These are phyloP conservation scores for Sordariomycetes sp. DNA, from an alignment of 2,329 filamentous ascomycete species.

Conservation along the genomic window DNA sequence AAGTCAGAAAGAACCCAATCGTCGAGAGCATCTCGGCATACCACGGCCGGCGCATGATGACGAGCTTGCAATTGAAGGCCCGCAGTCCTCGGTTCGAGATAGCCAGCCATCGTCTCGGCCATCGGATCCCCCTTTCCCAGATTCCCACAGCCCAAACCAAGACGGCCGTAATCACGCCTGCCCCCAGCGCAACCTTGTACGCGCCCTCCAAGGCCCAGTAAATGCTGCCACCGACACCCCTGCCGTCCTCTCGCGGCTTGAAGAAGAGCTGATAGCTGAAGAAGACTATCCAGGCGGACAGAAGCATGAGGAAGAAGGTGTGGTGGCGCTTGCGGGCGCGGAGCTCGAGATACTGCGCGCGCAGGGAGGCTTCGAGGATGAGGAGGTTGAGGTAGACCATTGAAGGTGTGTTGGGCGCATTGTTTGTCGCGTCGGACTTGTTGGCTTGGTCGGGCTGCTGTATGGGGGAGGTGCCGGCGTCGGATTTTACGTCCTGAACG, in stretches of 20 bases:
- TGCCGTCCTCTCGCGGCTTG: slow-evolving; percentile 90
- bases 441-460: slow-evolving; percentile 22
- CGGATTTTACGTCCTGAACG: slow-evolving; percentile 33
- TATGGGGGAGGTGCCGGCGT: slow-evolving; percentile 32
- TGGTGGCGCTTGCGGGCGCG: slow-evolving; percentile 84
- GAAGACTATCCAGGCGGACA: slow-evolving; percentile 71
- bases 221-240: slow-evolving; percentile 81
- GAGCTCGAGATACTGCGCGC: slow-evolving; percentile 85
- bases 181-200: slow-evolving; percentile 87
- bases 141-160: slow-evolving; percentile 93
- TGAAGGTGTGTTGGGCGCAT: slow-evolving; percentile 80
- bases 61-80: slow-evolving; percentile 92
- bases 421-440: slow-evolving; percentile 63
- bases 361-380: slow-evolving; percentile 89
- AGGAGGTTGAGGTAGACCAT: slow-evolving; percentile 98
- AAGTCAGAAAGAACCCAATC: slow-evolving; percentile 68
- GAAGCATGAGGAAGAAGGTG: slow-evolving; percentile 78
- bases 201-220: slow-evolving; percentile 93
- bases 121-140: slow-evolving; percentile 90
- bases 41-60: slow-evolving; percentile 76
- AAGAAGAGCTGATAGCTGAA: slow-evolving; percentile 90
- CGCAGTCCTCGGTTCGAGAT: slow-evolving; percentile 84
- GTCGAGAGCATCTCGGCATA: slow-evolving; percentile 70
- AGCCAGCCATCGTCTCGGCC: slow-evolving; percentile 85
- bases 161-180: slow-evolving; percentile 76